Conservation (phyloP, 176 grass and related monocot genomes). For the Carex parvula region DNA sequence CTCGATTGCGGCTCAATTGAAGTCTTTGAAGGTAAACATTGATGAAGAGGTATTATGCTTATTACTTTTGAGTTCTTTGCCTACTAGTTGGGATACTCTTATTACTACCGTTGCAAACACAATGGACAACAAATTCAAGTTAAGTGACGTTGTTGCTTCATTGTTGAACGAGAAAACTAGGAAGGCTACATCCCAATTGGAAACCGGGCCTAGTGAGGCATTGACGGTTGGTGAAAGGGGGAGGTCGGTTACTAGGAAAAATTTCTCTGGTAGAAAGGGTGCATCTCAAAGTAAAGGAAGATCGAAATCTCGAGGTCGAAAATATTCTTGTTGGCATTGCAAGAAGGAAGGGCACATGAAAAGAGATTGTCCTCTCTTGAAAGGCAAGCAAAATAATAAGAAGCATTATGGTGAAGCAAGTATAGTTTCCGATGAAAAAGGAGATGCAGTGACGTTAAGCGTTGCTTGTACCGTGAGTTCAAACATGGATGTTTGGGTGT, state of each 20-base stretch:
- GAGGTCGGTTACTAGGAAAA: neutral
- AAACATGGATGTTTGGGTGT: neutral
- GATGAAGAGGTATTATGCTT: neutral
- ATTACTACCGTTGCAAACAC: neutral
- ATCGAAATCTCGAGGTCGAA: neutral
- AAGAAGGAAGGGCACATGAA: neutral
- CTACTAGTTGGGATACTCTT: neutral
- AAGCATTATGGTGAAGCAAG: neutral
- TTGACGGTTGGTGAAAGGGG: neutral
- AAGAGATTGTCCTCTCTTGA: neutral
- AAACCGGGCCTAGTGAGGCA: neutral
- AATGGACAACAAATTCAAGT: neutral
- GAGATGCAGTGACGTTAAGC: neutral
- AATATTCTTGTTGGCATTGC: neutral
- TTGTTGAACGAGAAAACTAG: neutral
- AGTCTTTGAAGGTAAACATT: neutral
- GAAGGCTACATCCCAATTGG: neutral
- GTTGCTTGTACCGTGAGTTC: neutral
- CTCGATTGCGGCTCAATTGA: neutral
- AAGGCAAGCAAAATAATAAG: neutral
- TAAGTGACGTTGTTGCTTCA: neutral
- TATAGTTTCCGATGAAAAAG: neutral
- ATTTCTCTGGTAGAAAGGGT: neutral
- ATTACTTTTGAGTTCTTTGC: neutral
- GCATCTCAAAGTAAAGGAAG: too few relatives aligned